Conservation (phyloP, 176 grass and related monocot species). For the Sorghum bicolor region Sorghum_bicolor_NCBIv3 NC_012872.2:73732501-73733000, state of each 20-base stretch:
- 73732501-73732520: neutral
- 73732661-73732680: slow-evolving; percentile 27
- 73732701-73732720: slow-evolving; percentile 28
- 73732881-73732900: no score
- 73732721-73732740: neutral
- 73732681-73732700: slow-evolving; percentile 49
- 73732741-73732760: neutral
- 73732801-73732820: no score
- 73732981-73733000: no score
- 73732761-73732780: no score
- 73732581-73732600: slow-evolving; percentile 46
- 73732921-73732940: no score
- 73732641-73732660: slow-evolving; percentile 14
- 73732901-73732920: no score
- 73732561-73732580: neutral
- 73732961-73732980: no score
- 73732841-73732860: no score
- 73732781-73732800: neutral
- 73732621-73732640: slow-evolving; percentile 43
- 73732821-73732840: no score
- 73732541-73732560: neutral
- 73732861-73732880: no score
- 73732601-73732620: slow-evolving; percentile 56
- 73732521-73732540: neutral
- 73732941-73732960: no score